Percentiles rank a stretch among this genome's conserved stretches.
Conservation (phyloP, 1,284 basidiomycete genomes). For the Trichosporon asahii region DNA sequence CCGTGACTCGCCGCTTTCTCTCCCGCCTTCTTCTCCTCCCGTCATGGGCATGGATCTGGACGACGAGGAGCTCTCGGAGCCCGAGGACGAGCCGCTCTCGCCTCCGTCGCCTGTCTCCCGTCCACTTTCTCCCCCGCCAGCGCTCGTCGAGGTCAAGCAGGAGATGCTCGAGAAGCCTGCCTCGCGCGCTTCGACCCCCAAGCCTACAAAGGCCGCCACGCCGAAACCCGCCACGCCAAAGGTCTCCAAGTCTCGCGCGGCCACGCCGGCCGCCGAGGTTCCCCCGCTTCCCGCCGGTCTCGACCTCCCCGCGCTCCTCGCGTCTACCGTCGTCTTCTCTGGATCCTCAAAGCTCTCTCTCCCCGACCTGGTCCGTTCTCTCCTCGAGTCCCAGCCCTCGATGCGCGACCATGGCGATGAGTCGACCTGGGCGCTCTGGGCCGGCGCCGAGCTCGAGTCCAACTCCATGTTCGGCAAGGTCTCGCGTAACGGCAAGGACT, state of each 20-base stretch:
- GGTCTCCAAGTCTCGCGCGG: slow-evolving; percentile 11
- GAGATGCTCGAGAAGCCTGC: slow-evolving; percentile 9
- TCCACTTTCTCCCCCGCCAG: not conserved
- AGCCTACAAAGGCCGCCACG: slow-evolving; percentile 4
- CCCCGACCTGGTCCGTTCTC: slow-evolving; percentile 49
- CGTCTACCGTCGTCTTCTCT: slow-evolving; percentile 51
- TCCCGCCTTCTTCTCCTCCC: slow-evolving; percentile 27
- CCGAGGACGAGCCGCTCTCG: slow-evolving; percentile 13
- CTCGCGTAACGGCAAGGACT: slow-evolving; percentile 51
- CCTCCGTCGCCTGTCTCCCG: not conserved
- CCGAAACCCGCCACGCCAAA: not conserved
- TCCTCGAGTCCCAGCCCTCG: slow-evolving; percentile 50
- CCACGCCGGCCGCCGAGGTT: slow-evolving; percentile 13
- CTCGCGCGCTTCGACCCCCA: not conserved
- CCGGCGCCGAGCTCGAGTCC: slow-evolving; percentile 33
- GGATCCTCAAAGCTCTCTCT: slow-evolving; percentile 49
- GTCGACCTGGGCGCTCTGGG: slow-evolving; percentile 44
- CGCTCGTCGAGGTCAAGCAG: slow-evolving; percentile 16
- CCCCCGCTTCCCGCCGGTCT: slow-evolving; percentile 33
- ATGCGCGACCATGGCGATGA: slow-evolving; percentile 43
- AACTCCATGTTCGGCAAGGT: slow-evolving; percentile 52
- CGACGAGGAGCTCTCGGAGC: slow-evolving; percentile 14
- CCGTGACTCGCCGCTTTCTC: slow-evolving; percentile 17
- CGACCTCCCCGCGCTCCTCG: slow-evolving; percentile 48
- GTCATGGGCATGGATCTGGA: slow-evolving; percentile 18